Percentiles rank a stretch among this genome's conserved stretches.
Conservation (phyloP, 495 filamentous ascomycete species). For the Penicillium atrosanguineum region DNA sequence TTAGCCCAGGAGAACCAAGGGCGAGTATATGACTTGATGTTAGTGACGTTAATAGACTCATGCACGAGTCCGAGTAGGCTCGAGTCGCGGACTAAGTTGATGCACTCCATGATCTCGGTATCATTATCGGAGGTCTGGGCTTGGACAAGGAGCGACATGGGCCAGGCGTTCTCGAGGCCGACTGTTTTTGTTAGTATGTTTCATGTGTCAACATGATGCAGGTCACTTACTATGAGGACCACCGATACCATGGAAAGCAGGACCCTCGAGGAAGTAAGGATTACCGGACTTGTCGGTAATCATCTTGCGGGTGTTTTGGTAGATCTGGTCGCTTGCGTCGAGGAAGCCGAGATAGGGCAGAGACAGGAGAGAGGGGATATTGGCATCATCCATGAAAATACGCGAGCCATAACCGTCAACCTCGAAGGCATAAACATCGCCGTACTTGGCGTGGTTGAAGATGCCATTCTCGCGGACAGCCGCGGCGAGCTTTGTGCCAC, state of each 20-base stretch:
- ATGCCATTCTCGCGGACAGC: conserved; percentile 90
- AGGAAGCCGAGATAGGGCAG: conserved; percentile 88
- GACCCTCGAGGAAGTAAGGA: conserved; percentile 82
- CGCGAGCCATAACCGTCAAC: conserved; percentile 92
- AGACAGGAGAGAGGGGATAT: conserved; percentile 85
- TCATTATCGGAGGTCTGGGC: conserved; percentile 88
- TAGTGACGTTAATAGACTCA: conserved; percentile 86
- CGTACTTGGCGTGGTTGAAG: conserved; percentile 76
- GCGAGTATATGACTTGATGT: conserved; percentile 70
- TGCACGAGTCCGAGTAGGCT: conserved; percentile 80
- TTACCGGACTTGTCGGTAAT: conserved; percentile 75
- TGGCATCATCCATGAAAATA: conserved; percentile 97
- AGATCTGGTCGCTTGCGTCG: conserved; percentile 59
- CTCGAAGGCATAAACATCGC: conserved; percentile 92
- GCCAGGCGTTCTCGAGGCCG: conserved; percentile 90
- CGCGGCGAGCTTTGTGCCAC: conserved; percentile 65
- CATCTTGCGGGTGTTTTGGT: conserved; percentile 92
- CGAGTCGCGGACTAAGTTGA: conserved; percentile 71
- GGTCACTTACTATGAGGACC: conserved; percentile 58
- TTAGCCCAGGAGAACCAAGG: conserved; percentile 99
- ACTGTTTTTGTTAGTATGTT: conserved; percentile 32
- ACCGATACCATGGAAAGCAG: conserved; percentile 83
- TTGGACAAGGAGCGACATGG: conserved; percentile 89
- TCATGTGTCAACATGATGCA: background rate
- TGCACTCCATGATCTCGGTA: conserved; percentile 68